phyloP scores from a whole-genome alignment of 1,284 basidiomycete genomes.

The Hortiboletus rubellus region DNA sequence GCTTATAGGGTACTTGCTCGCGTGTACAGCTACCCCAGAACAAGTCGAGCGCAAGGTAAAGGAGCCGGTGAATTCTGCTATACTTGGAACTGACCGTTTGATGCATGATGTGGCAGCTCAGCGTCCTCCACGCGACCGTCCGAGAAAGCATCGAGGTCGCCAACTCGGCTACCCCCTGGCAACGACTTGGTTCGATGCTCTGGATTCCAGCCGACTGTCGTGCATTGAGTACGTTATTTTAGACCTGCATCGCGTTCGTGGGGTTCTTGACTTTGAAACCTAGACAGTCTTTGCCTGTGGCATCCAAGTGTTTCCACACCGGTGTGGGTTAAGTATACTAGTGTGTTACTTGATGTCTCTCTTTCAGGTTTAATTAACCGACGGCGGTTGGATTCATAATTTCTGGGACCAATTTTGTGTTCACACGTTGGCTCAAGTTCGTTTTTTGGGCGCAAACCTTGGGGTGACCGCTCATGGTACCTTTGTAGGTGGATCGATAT shows the following conservation, averaged over 20 bases:
- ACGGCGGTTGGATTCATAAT: slow-evolving; percentile 74
- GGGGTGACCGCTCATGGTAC: background rate
- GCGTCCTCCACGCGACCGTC: too few relatives aligned
- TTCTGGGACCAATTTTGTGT: slow-evolving; percentile 78
- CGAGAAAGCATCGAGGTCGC: slow-evolving; percentile 40
- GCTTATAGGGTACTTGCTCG: slow-evolving; percentile 58
- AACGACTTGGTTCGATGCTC: slow-evolving; percentile 59
- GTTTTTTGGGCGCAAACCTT: background rate
- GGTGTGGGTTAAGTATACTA: slow-evolving; percentile 71
- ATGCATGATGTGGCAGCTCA: slow-evolving; percentile 9
- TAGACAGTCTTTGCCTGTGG: slow-evolving; percentile 68
- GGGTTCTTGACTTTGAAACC: background rate
- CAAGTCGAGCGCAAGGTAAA: slow-evolving; percentile 67
- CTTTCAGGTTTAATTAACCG: slow-evolving; percentile 78
- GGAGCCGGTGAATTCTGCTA: background rate
- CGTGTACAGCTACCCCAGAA: slow-evolving; percentile 66
- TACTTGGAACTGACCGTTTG: background rate
- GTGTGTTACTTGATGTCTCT: slow-evolving; percentile 81
- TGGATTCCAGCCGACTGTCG: slow-evolving; percentile 61
- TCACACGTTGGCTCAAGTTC: slow-evolving; percentile 74
- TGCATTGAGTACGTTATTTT: slow-evolving; percentile 58
- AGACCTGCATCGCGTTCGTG: background rate
- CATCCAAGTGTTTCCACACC: slow-evolving; percentile 80
- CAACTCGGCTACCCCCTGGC: slow-evolving; percentile 58
- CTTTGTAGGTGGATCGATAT: slow-evolving; percentile 64